phyloP scores from a whole-genome alignment of 2,329 filamentous ascomycete genomes.

The Didymella segeticola region DNA sequence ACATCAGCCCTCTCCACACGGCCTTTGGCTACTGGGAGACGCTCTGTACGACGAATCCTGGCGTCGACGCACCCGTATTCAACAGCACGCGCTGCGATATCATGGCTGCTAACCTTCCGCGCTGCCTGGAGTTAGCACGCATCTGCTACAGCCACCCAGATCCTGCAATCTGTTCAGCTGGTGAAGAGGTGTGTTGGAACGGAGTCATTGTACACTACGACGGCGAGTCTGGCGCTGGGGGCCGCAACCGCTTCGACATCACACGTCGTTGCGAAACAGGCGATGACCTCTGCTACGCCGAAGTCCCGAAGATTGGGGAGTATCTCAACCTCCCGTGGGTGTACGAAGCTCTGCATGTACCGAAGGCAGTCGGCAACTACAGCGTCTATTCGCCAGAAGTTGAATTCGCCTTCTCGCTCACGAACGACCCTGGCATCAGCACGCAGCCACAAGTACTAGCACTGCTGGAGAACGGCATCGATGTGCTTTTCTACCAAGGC shows the following conservation, averaged over 20 bases:
- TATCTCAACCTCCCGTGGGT: constrained; percentile 46
- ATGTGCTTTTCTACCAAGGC: constrained; percentile 51
- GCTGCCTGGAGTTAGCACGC: constrained; percentile 53
- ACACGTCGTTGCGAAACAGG: constrained; percentile 46
- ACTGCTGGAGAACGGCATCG: constrained; percentile 46
- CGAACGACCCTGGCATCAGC: constrained; percentile 37
- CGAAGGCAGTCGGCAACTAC: constrained; percentile 43
- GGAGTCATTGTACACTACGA: constrained; percentile 52
- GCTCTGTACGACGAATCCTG: constrained; percentile 56
- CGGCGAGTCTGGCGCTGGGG: constrained; percentile 48
- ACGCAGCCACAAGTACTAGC: constrained; percentile 46
- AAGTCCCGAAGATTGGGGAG: constrained; percentile 35
- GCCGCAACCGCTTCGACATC: constrained; percentile 55
- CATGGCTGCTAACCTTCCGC: constrained; percentile 54
- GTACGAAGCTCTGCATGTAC: constrained; percentile 42
- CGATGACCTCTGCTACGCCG: constrained; percentile 50
- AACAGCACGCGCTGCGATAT: constrained; percentile 56
- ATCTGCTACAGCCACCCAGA: constrained; percentile 52
- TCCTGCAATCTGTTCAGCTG: constrained; percentile 51
- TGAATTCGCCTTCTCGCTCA: constrained; percentile 36
- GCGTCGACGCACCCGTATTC: constrained; percentile 52
- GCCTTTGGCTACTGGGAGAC: constrained; percentile 57
- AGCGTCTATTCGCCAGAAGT: constrained; percentile 34
- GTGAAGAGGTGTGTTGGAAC: constrained; percentile 46
- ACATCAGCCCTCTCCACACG: constrained; percentile 52